A percentile compares a stretch with the other conserved stretches of the same genome.
These are phyloP conservation scores for Thoreauomyces humboldtii DNA, from an alignment of 192 early-diverging fungal genomes.

Conservation along the genomic window DNA sequence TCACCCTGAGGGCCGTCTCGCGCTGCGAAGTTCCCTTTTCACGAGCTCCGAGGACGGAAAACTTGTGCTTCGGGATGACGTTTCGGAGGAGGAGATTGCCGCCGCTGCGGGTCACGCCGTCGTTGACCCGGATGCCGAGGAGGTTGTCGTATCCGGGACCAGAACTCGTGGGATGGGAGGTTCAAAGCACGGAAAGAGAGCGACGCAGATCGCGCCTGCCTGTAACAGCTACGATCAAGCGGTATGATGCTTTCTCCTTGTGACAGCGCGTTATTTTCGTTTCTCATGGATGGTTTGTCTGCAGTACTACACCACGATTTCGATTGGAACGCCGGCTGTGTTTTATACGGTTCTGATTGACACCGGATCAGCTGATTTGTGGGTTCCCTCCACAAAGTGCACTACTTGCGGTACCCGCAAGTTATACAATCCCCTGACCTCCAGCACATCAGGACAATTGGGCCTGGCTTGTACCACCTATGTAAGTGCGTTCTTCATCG, in stretches of 20 bases:
- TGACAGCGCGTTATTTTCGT: too few species aligned
- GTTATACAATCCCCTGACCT: conserved; percentile 5
- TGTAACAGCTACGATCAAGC: conserved; percentile 2
- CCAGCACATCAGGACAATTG: neutral
- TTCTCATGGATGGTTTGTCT: too few species aligned
- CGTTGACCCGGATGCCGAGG: too few species aligned
- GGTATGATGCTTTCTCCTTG: neutral
- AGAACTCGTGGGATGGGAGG: neutral
- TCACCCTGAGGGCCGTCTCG: conserved; percentile 7
- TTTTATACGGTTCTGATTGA: conserved; percentile 22
- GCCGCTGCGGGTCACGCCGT: too few species aligned
- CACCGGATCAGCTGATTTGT: conserved; percentile 26
- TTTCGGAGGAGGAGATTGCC: conserved; percentile 15
- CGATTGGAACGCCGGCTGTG: conserved; percentile 11
- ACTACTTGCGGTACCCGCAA: neutral
- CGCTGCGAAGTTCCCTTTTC: neutral
- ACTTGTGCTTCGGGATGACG: neutral
- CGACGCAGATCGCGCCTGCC: neutral
- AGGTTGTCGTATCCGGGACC: too few species aligned
- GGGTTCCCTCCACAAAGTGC: conserved; percentile 18
- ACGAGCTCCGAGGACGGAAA: conserved; percentile 10
- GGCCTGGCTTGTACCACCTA: conserved; percentile 1
- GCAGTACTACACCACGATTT: conserved; percentile 21
- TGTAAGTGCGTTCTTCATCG: conserved; percentile 7
- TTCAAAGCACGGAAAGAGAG: neutral